Base-by-base conservation (phyloP, 2,329 filamentous ascomycete genomes). In the Pestalotiopsis fici region DNA sequence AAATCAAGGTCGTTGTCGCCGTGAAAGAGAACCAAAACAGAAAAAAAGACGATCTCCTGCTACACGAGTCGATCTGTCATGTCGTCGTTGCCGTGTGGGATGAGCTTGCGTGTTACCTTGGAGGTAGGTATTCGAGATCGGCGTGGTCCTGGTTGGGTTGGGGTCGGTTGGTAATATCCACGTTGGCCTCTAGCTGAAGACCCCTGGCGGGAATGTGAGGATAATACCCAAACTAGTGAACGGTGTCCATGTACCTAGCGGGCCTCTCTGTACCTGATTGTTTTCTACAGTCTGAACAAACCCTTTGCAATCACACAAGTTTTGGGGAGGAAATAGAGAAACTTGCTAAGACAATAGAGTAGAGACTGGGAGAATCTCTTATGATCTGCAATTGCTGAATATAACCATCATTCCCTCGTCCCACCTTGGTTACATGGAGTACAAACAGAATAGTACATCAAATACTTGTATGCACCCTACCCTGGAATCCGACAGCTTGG, bases 61-160 rank as follows among this genome's bases (percentile, higher is more conserved):
- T 54, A 60, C 28, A 50, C 43, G 43, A 50, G 37, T 43, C 67
- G 71, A 72, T 64, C 68, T 72, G 70, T 72, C 69, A 70, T 67
- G 66, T 68, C 66, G 63, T 68, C 56, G 65, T 67, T 35, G 31
- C 11, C 68, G 61, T 47, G 61, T 43, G 61, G 61, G 60, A 35
- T 35, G 60, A 63, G 61, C 61, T 64, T 54, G 43, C 21, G 27
- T 27, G 47, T 64, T 27, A 28, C 25, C 21, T 13, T 55, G 60
- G n/a, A 66, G 69, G 67, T 27, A 62, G 65, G 68, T 66, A 65
- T 27, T 39, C 4, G 27, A 61, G 55, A n/a, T 60, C 63, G 54
- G 35, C 55, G 18, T 64, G 23, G 60, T 21, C 65, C n/a, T 13
- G n/a, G 50, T 23, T 59, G 55, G 43, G 4, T 57, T 35, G 31